Percentiles rank a stretch among this genome's conserved stretches.
Conservation (phyloP, 129 eudicot genomes). For the Ambrosia trifida region DNA sequence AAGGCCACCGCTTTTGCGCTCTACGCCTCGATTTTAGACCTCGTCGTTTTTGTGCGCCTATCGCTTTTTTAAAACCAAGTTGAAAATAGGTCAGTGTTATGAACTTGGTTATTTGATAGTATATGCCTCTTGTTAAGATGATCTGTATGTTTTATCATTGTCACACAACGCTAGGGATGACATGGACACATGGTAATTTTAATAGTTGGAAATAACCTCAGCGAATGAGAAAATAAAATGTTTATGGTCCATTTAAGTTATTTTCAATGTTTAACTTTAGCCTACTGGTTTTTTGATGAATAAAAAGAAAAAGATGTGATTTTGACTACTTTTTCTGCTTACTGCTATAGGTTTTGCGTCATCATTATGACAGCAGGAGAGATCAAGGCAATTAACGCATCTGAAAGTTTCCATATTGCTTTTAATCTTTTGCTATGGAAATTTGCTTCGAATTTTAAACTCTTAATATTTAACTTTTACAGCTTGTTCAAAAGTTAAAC, state of each 20-base stretch:
- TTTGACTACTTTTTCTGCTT: constrained; percentile 27
- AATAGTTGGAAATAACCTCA: background rate
- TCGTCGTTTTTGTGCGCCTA: too few relatives aligned
- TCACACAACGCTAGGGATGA: background rate
- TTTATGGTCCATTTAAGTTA: background rate
- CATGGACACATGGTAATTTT: background rate
- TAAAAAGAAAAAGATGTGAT: constrained; percentile 2
- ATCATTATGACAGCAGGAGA: constrained; percentile 52
- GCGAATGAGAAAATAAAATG: background rate
- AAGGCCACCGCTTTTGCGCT: too few relatives aligned
- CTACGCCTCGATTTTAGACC: too few relatives aligned
- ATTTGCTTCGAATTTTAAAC: constrained; percentile 15
- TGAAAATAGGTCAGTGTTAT: background rate
- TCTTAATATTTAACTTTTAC: constrained; percentile 6
- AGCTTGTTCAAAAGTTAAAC: constrained; percentile 15
- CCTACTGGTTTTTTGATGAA: background rate
- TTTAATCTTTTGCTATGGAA: constrained; percentile 27
- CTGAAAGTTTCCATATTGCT: constrained; percentile 20
- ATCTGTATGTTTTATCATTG: background rate
- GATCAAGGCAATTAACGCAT: constrained; percentile 31
- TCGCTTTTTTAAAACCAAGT: too few relatives aligned
- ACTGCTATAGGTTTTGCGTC: constrained; percentile 55
- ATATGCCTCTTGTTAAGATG: background rate
- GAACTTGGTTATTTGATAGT: background rate
- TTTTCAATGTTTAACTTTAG: background rate